Conservation (phyloP, 257 asterid genomes). For the Nicotiana obtusifolia region DNA sequence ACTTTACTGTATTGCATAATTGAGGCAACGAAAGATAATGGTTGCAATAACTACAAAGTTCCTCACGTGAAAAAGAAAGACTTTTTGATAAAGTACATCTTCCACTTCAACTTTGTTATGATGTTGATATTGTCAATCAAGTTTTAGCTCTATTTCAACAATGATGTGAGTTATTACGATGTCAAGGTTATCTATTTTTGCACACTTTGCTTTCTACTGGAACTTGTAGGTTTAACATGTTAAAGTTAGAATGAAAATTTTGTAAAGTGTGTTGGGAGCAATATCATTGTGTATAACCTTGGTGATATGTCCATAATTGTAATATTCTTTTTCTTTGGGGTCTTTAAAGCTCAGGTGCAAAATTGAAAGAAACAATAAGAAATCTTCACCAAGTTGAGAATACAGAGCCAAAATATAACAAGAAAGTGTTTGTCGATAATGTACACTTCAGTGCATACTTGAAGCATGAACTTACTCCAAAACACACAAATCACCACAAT, state of each 20-base stretch:
- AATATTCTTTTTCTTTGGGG: too few species aligned
- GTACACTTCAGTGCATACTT: too few species aligned
- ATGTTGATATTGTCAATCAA: neutral
- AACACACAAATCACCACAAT: too few species aligned
- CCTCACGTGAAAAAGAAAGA: neutral
- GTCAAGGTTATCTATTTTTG: neutral
- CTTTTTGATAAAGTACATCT: constrained; percentile 2
- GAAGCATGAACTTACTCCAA: too few species aligned
- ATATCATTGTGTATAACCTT: neutral
- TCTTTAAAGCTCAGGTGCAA: too few species aligned
- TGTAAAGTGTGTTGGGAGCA: neutral
- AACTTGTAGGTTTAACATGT: neutral
- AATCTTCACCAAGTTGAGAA: too few species aligned
- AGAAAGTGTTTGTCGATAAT: too few species aligned
- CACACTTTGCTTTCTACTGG: neutral
- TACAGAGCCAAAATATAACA: too few species aligned
- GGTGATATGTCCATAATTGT: too few species aligned
- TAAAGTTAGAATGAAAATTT: neutral
- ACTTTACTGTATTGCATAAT: neutral
- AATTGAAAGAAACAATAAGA: too few species aligned
- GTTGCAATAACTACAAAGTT: neutral
- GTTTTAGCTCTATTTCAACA: neutral
- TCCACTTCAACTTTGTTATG: neutral
- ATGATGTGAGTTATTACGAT: neutral
- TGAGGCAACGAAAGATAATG: constrained; percentile 8